phyloP scores from a whole-genome alignment of 2,329 filamentous ascomycete species.

The Pestalotiopsis fici region DNA sequence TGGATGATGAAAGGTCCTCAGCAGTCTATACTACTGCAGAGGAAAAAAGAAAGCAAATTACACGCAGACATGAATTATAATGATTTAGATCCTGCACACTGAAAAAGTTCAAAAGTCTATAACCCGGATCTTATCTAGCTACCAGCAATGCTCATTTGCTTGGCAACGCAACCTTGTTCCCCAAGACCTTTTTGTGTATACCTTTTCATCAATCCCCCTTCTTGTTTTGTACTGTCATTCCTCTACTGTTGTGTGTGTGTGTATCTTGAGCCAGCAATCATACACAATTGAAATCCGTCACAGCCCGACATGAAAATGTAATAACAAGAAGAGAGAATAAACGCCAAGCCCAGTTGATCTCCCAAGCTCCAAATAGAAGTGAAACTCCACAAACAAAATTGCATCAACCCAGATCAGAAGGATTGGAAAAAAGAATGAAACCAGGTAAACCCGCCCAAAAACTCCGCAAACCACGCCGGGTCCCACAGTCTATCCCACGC shows the following conservation, averaged over 20 bases:
- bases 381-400: not conserved
- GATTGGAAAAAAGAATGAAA: no score
- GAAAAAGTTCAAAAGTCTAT: not conserved
- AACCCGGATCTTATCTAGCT: not conserved
- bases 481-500: not conserved
- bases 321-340: not conserved
- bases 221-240: not conserved
- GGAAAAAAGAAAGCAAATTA: not conserved
- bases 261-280: not conserved
- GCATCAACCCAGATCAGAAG: no score
- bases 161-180: not conserved
- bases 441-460: not conserved
- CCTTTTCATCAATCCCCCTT: not conserved
- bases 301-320: not conserved
- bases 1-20: not conserved
- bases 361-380: not conserved
- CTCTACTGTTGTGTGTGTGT: not conserved
- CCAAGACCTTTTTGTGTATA: not conserved
- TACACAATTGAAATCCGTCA: not conserved
- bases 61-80: not conserved
- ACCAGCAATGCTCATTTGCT: no score
- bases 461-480: not conserved
- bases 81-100: not conserved
- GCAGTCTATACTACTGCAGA: not conserved
- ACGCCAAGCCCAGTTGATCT: not conserved